Base-by-base conservation (phyloP, 768 basidiomycete genomes). In the Cystobasidium tubakii region DNA sequence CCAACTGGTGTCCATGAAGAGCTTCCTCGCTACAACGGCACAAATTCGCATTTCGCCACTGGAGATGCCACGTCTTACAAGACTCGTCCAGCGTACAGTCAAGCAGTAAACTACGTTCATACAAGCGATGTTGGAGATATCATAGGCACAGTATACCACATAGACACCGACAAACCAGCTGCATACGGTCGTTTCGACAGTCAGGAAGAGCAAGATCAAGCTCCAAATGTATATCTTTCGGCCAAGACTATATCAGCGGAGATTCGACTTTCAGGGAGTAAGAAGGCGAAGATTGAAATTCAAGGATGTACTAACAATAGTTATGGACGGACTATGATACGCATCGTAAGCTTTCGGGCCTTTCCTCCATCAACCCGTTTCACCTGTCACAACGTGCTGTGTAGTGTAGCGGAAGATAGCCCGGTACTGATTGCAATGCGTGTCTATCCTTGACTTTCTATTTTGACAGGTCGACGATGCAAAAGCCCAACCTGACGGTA, bases 281-380 rank as follows among this genome's bases (percentile, higher is more conserved):
- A 60, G 57, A 60, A 60, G 21, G 57, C 57, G 13, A 60, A 29
- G 27, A 60, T 60, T 60, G 57, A 60, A 23, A 60, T 60, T 15
- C 25, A 60, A 23, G 57, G 57, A 27, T 29, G 33, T 15, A 34
- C 57, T 29, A 34, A 25, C 57, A 34, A 27, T 31, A 34, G 57
- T 15, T 60, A 60, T 60, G 57, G 57, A 27, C 57, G 57, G 6
- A 60, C 57, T 60, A 60, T 60, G 57, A 27, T 60, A 4, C 57
- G 27, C 6, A 60, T 60, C 57, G 57, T 60, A 23, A 60, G 57
- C 57, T 34, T 23, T 29, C 53, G n/a, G 21, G 27, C 27, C 21
- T 54, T 39, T n/a, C n/a, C n/a, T n/a, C n/a, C n/a, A n/a, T n/a
- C n/a, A n/a, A n/a, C 39, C 39, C 7, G 15, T 15, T 39, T 39